Evolutionary conservation across 345 rosid species (phyloP).

Genomic region (Eucalyptus pumila): DNA sequence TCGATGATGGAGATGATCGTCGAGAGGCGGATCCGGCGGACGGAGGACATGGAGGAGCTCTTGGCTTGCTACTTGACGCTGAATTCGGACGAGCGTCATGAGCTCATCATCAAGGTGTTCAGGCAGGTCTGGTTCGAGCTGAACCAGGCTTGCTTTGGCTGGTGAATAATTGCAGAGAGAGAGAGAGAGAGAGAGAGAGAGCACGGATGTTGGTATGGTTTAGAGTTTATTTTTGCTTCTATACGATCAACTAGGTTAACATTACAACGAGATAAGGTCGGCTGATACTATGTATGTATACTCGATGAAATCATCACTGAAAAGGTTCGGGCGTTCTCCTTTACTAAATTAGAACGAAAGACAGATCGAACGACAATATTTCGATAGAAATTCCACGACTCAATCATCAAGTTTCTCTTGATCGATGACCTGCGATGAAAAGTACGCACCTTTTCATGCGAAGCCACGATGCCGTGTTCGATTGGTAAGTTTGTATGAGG

Average conservation of each 20-base stretch:
- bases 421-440: neutral
- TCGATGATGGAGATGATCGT: conserved; percentile 88
- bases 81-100: conserved; percentile 60
- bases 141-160: neutral
- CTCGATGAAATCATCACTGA: neutral
- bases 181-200: neutral
- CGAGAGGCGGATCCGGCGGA: conserved; percentile 38
- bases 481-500: neutral
- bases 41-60: conserved; percentile 69
- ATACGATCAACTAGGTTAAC: neutral
- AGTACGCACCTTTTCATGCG: neutral
- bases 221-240: neutral
- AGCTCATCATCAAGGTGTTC: conserved; percentile 82
- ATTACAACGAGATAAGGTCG: neutral
- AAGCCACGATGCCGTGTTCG: neutral
- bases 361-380: neutral
- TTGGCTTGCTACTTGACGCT: conserved; percentile 75
- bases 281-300: neutral
- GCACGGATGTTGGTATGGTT: neutral
- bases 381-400: neutral
- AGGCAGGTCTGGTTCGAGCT: conserved; percentile 63
- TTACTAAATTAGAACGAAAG: neutral
- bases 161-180: neutral
- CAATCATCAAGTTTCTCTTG: neutral
- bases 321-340: neutral